A percentile compares a stretch with the other conserved stretches of the same genome.
These are phyloP conservation scores for Albatrellus ellisii DNA, from an alignment of 768 basidiomycete genomes.

Conservation along the genomic window DNA sequence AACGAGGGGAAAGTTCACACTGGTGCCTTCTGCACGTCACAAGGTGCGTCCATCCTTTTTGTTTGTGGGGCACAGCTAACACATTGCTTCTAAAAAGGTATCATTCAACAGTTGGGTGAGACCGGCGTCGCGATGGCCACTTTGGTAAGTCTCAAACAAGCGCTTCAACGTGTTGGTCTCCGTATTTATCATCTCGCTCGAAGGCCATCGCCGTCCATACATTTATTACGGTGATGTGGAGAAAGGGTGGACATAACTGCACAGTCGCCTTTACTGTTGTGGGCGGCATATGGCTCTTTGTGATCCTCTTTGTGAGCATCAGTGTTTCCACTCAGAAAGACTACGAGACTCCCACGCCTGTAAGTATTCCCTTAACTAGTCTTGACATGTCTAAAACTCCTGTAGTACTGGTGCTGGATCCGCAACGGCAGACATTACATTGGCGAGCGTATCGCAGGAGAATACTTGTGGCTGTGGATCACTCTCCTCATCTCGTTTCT, in stretches of 20 bases:
- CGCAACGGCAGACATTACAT: slow-evolving; percentile 18
- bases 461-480: slow-evolving; percentile 35
- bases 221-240: slow-evolving; percentile 25
- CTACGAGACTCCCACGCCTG: slow-evolving; percentile 26
- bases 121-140: slow-evolving; percentile 28
- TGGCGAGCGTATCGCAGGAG: slow-evolving; percentile 24
- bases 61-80: neutral
- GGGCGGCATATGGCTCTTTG: slow-evolving; percentile 2
- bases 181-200: slow-evolving; percentile 15
- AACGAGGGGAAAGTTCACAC: slow-evolving; percentile 20
- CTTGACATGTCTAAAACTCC: neutral
- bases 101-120: slow-evolving; percentile 30
- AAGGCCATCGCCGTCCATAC: slow-evolving; percentile 25
- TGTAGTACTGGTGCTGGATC: slow-evolving; percentile 32
- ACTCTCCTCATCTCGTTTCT: slow-evolving; percentile 23
- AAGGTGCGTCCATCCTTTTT: slow-evolving; percentile 17
- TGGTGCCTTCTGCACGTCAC: slow-evolving; percentile 24
- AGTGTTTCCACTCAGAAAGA: slow-evolving; percentile 13
- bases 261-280: slow-evolving; percentile 14
- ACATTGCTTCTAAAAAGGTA: slow-evolving; percentile 15
- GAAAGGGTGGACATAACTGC: slow-evolving; percentile 18
- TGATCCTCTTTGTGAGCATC: slow-evolving; percentile 25
- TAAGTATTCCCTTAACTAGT: slow-evolving; percentile 3
- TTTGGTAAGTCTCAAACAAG: slow-evolving; percentile 19
- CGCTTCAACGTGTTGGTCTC: neutral